Percentiles rank a stretch among this genome's conserved stretches.
phyloP scores from a whole-genome alignment of 495 filamentous ascomycete species.

The Penicillium antarcticum region DNA sequence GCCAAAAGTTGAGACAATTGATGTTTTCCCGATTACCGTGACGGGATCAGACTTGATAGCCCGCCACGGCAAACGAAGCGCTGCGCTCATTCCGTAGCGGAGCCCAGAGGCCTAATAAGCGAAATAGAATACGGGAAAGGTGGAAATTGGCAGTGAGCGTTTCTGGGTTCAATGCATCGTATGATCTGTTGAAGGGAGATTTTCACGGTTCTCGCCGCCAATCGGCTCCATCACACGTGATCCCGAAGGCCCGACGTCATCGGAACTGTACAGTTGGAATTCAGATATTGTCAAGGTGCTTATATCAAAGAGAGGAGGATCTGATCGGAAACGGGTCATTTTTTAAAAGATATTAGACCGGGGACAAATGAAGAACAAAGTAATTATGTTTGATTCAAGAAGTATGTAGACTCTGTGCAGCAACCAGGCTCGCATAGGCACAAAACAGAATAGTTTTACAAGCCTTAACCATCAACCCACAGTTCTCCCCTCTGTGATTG shows the following conservation, averaged over 20 bases:
- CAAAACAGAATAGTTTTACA: constrained; percentile 6
- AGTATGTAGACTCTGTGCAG: constrained; percentile 18
- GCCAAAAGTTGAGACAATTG: constrained; percentile 19
- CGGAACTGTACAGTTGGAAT: no score
- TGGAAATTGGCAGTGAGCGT: not conserved
- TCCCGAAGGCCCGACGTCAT: constrained; percentile 7
- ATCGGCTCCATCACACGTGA: constrained; percentile 24
- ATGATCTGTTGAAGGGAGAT: constrained; percentile 20
- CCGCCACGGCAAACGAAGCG: constrained; percentile 38
- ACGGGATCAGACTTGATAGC: constrained; percentile 32
- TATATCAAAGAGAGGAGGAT: no score
- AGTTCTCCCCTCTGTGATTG: constrained; percentile 1
- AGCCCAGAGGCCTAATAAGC: not conserved
- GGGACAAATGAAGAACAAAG: not conserved
- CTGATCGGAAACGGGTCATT: no score
- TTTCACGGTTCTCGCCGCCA: constrained; percentile 28
- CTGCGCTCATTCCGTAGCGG: constrained; percentile 37
- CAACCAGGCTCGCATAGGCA: constrained; percentile 22
- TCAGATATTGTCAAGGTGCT: not conserved
- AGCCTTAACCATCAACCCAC: constrained; percentile 5
- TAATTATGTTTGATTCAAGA: constrained; percentile 19
- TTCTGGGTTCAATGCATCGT: constrained; percentile 14
- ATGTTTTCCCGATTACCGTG: constrained; percentile 21
- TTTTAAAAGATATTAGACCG: no score
- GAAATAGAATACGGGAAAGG: not conserved